A percentile compares a stretch with the other conserved stretches of the same genome.
These are phyloP conservation scores for Pseudogymnoascus sp. DNA, from an alignment of 2,329 filamentous ascomycete species.

Conservation along the genomic window DNA sequence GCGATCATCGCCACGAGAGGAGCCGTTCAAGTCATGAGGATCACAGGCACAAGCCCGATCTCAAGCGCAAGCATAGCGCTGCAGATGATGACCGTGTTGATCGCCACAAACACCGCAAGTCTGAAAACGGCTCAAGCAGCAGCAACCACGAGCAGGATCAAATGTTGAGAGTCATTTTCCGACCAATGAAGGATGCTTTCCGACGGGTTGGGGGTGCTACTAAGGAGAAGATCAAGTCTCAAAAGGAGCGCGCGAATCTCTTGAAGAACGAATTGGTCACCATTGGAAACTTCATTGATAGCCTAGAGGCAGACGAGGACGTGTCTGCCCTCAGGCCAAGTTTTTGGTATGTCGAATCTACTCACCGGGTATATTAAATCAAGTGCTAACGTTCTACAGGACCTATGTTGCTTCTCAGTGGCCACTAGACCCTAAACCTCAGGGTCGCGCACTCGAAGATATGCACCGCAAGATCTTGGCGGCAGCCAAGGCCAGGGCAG, in stretches of 20 bases:
- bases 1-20: slow-evolving; percentile 33
- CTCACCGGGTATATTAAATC: neutral
- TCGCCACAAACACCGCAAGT: slow-evolving; percentile 44
- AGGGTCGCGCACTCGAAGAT: slow-evolving; percentile 21
- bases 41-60: slow-evolving; percentile 32
- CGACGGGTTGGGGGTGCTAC: slow-evolving; percentile 52
- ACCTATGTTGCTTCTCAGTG: slow-evolving; percentile 28
- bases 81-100: slow-evolving; percentile 44
- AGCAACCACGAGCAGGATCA: slow-evolving; percentile 25
- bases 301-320: slow-evolving; percentile 23
- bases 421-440: slow-evolving; percentile 24
- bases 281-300: slow-evolving; percentile 55
- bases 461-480: slow-evolving; percentile 27
- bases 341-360: slow-evolving; percentile 25
- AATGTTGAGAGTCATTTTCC: slow-evolving; percentile 41
- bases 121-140: slow-evolving; percentile 38
- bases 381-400: slow-evolving; percentile 18
- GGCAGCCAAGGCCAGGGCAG: slow-evolving; percentile 5
- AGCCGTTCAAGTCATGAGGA: slow-evolving; percentile 19
- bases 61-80: slow-evolving; percentile 54
- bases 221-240: slow-evolving; percentile 53
- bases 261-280: slow-evolving; percentile 53
- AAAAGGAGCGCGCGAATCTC: slow-evolving; percentile 52
- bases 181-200: slow-evolving; percentile 53
- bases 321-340: slow-evolving; percentile 21